Evolutionary conservation across 1,284 basidiomycete genomes (phyloP).

Genomic region (Termitomyces sp.): DNA sequence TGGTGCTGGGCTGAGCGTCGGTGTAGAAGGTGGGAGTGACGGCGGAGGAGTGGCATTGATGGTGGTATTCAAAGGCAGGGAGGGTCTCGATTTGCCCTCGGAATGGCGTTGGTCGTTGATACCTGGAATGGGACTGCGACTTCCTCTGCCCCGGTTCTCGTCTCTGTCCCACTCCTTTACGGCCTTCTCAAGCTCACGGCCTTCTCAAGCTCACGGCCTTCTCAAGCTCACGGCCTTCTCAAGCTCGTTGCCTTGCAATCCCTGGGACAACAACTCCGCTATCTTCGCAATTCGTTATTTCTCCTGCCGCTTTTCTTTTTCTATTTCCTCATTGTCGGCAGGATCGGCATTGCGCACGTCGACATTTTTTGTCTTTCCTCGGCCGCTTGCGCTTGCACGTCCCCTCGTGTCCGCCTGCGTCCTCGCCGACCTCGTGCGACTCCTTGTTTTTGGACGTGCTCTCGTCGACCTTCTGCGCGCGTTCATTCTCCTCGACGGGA

Average conservation of each 20-base stretch:
- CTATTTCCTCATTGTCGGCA: too few relatives aligned
- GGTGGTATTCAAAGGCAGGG: background rate
- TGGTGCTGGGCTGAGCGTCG: background rate
- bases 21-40: background rate
- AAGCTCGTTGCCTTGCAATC: constrained; percentile 61
- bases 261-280: constrained; percentile 66
- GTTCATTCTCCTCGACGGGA: too few relatives aligned
- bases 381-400: too few relatives aligned
- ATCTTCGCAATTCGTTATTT: constrained; percentile 56
- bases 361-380: too few relatives aligned
- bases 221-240: constrained; percentile 63
- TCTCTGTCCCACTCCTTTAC: constrained; percentile 60
- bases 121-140: too few relatives aligned
- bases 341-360: too few relatives aligned
- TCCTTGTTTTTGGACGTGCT: too few relatives aligned
- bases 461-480: too few relatives aligned
- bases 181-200: constrained; percentile 60
- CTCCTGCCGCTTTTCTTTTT: background rate
- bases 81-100: background rate
- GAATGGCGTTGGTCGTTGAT: background rate
- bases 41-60: background rate
- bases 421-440: too few relatives aligned
- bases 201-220: constrained; percentile 62
- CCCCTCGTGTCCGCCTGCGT: too few relatives aligned
- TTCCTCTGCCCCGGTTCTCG: too few relatives aligned